Percentiles rank a stretch among this genome's conserved stretches.
Evolutionary conservation across 2,329 filamentous ascomycete genomes (phyloP).

Genomic region (Hypoxylon sp.): DNA sequence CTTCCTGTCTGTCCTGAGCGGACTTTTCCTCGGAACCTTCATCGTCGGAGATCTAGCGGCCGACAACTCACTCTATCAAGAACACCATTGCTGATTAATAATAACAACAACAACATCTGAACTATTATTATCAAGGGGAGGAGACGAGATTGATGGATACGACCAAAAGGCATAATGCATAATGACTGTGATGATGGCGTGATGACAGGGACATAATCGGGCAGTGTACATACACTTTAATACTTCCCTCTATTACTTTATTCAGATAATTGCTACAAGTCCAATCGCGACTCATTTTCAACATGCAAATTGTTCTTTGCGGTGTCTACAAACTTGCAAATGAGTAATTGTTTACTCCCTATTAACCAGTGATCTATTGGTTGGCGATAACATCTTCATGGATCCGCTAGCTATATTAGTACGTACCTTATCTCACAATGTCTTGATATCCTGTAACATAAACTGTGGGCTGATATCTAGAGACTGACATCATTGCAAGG

Average conservation of each 20-base stretch:
- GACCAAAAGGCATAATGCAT: no score
- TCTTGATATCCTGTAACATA: slow-evolving; percentile 21
- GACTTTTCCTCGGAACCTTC: slow-evolving; percentile 35
- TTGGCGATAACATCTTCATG: no score
- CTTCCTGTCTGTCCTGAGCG: slow-evolving; percentile 42
- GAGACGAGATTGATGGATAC: neutral
- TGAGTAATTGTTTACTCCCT: no score
- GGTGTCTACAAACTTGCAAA: no score
- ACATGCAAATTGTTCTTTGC: no score
- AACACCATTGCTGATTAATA: slow-evolving; percentile 32
- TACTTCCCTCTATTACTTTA: neutral
- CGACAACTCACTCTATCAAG: slow-evolving; percentile 30
- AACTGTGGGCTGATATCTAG: neutral
- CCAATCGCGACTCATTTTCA: no score
- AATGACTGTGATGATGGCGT: neutral
- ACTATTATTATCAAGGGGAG: neutral
- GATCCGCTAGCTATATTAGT: neutral
- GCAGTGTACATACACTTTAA: neutral
- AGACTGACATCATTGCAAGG: slow-evolving; percentile 24
- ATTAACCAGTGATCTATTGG: no score
- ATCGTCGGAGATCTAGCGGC: slow-evolving; percentile 34
- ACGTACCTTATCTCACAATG: neutral
- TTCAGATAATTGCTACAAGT: neutral
- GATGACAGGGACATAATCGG: neutral
- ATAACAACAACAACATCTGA: neutral